These are phyloP conservation scores for Saprolegnia diclina DNA, from an alignment of 352 stramenopile genomes.

Conservation along the genomic window DNA sequence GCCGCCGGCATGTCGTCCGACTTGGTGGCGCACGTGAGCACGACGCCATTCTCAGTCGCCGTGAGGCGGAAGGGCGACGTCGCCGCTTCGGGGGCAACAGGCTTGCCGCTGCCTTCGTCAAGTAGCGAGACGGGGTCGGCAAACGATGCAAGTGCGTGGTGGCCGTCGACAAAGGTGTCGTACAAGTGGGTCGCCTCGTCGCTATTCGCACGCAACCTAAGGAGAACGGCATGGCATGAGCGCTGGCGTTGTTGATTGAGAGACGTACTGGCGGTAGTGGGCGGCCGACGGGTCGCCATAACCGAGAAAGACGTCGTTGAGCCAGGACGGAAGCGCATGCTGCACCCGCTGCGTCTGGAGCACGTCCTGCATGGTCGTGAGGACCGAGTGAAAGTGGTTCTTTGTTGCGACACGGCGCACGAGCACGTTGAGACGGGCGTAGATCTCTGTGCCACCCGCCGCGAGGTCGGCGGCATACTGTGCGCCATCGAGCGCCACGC, in stretches of 20 bases:
- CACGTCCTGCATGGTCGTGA: conserved; percentile 86
- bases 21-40: conserved; percentile 26
- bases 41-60: conserved; percentile 33
- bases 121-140: conserved; percentile 31
- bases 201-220: neutral
- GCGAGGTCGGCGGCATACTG: conserved; percentile 93
- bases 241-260: conserved; percentile 34
- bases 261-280: conserved; percentile 51
- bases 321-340: conserved; percentile 82
- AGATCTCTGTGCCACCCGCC: conserved; percentile 48
- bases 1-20: conserved; percentile 35
- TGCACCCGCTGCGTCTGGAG: conserved; percentile 30
- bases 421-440: conserved; percentile 92
- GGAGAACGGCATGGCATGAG: too few species aligned
- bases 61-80: conserved; percentile 50
- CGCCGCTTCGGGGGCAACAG: conserved; percentile 35
- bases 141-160: conserved; percentile 45
- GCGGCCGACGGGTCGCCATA: conserved; percentile 86
- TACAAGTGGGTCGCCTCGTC: conserved; percentile 36
- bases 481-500: conserved; percentile 84
- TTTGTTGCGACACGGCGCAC: conserved; percentile 80
- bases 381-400: conserved; percentile 94
- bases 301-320: conserved; percentile 93
- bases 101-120: conserved; percentile 33
- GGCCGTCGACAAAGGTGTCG: conserved; percentile 42